Percentiles rank a stretch among this genome's conserved stretches.
These are phyloP conservation scores for Tetrahymena borealis DNA, from an alignment of 73 alveolate genomes.

Conservation along the genomic window DNA sequence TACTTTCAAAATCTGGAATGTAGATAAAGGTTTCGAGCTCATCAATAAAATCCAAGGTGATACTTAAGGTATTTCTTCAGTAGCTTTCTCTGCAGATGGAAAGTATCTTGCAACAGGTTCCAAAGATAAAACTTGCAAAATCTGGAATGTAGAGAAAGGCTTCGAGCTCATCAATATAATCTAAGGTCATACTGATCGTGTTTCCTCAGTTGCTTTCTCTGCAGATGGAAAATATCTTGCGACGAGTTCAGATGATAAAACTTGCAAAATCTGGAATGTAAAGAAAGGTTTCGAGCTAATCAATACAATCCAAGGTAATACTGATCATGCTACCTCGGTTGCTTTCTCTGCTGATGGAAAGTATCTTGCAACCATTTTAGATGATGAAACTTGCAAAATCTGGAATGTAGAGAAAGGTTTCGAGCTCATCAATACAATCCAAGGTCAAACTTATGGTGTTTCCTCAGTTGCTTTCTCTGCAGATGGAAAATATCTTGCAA, in stretches of 20 bases:
- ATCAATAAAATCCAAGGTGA: not conserved
- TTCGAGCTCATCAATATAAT: not conserved
- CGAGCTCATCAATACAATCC: not conserved
- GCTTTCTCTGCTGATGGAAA: constrained; percentile 59
- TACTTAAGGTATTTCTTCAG: constrained; percentile 40
- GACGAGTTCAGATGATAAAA: too few relatives aligned
- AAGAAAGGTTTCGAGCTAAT: not conserved
- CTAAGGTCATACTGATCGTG: not conserved
- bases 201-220: not conserved
- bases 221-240: not conserved
- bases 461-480: not conserved
- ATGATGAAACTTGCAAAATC: constrained; percentile 49
- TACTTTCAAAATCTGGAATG: not conserved
- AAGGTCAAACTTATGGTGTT: not conserved
- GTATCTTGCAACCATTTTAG: constrained; percentile 52
- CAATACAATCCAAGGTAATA: constrained; percentile 49
- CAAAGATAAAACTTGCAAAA: constrained; percentile 47
- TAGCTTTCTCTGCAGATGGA: constrained; percentile 57
- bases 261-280: not conserved
- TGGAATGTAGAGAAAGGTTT: not conserved
- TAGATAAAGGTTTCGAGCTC: not conserved
- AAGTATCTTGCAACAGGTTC: constrained; percentile 54
- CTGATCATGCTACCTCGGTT: constrained; percentile 42
- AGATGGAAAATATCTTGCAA: not conserved
- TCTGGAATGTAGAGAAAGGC: not conserved